Evolutionary conservation across 108 stramenopile genomes (phyloP).

Genomic region (Stephanodiscus minutulus): DNA sequence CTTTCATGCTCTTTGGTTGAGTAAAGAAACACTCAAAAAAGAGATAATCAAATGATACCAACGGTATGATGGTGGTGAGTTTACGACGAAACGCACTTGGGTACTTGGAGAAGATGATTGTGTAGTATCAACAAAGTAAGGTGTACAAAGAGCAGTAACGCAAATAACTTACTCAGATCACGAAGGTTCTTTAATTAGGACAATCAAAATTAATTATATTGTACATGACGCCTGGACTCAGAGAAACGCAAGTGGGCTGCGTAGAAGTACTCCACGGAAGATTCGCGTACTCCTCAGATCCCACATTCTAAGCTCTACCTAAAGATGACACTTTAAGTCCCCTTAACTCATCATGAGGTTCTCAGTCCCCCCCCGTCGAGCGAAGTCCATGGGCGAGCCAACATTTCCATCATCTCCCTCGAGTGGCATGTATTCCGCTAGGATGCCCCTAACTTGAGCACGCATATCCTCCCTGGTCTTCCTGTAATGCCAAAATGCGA

Average conservation of each 20-base stretch:
- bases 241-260: conserved; percentile 1
- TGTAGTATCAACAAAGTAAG: too few species aligned
- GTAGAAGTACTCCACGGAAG: too few species aligned
- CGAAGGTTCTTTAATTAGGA: neutral
- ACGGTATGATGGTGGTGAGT: too few species aligned
- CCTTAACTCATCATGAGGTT: conserved; percentile 43
- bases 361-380: conserved; percentile 44
- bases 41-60: too few species aligned
- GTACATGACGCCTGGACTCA: neutral
- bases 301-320: neutral
- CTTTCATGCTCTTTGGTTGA: neutral
- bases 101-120: too few species aligned
- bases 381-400: conserved; percentile 57
- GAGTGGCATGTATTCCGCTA: conserved; percentile 93
- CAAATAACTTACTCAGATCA: too few species aligned
- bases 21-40: too few species aligned
- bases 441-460: conserved; percentile 85
- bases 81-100: too few species aligned
- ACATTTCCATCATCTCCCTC: conserved; percentile 66
- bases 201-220: neutral
- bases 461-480: conserved; percentile 83
- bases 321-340: neutral
- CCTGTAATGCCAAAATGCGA: conserved; percentile 77
- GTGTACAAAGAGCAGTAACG: too few species aligned
- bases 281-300: too few species aligned